Conservation (phyloP, 2,329 filamentous ascomycete genomes). For the Acephala macrosclerotiorum region DNA sequence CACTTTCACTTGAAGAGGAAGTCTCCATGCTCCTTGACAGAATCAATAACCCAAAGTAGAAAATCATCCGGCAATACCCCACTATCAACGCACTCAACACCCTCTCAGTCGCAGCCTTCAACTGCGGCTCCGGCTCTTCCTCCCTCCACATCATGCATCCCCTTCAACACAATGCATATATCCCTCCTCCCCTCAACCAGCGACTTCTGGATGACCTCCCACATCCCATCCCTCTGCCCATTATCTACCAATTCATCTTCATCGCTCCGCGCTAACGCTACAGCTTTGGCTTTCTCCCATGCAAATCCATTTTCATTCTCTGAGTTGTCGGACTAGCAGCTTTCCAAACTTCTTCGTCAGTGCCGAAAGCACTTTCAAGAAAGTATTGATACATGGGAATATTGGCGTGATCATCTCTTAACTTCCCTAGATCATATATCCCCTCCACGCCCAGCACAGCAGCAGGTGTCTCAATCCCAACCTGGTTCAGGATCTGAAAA, state of each 20-base stretch:
- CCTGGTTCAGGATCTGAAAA: conserved; percentile 54
- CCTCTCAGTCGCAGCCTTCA: conserved; percentile 1
- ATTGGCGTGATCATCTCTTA: not conserved
- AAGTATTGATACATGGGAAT: conserved; percentile 36
- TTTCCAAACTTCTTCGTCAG: conserved; percentile 57
- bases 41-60: too few species aligned
- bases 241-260: conserved; percentile 8
- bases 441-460: conserved; percentile 69
- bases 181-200: not conserved
- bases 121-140: not conserved
- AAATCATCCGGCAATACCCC: too few species aligned
- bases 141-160: conserved; percentile 9
- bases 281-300: not conserved
- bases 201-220: not conserved
- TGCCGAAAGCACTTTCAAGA: conserved; percentile 51
- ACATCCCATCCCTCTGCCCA: not conserved
- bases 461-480: conserved; percentile 46
- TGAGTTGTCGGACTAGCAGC: conserved; percentile 37
- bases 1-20: too few species aligned
- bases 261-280: conserved; percentile 12
- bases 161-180: not conserved
- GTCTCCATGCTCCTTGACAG: too few species aligned
- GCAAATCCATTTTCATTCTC: not conserved
- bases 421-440: conserved; percentile 65
- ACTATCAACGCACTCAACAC: not conserved